Percentiles rank a stretch among this genome's conserved stretches.
Conservation (phyloP, 1,284 basidiomycete species). For the Fomitopsis palustris region DNA sequence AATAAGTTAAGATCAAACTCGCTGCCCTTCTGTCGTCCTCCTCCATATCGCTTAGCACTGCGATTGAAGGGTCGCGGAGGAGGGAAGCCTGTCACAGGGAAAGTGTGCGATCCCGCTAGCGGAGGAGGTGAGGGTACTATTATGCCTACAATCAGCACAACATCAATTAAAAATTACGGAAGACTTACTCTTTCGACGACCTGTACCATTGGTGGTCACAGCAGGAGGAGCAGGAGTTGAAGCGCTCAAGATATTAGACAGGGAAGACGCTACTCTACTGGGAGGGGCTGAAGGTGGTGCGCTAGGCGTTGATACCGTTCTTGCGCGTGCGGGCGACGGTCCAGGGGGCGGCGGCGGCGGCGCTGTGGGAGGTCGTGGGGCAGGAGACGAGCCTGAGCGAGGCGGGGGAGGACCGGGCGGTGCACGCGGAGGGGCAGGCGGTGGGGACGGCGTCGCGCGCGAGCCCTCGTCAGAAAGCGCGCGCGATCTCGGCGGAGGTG, state of each 20-base stretch:
- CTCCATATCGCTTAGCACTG: constrained; percentile 50
- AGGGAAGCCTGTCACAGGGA: constrained; percentile 71
- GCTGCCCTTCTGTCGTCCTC: constrained; percentile 62
- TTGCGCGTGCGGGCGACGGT: constrained; percentile 8
- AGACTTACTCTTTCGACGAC: constrained; percentile 51
- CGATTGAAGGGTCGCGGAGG: constrained; percentile 63
- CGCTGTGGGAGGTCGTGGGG: constrained; percentile 18
- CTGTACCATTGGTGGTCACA: constrained; percentile 23
- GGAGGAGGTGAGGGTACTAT: constrained; percentile 78
- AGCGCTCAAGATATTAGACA: constrained; percentile 9
- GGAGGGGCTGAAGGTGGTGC: constrained; percentile 17
- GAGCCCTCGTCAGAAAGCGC: constrained; percentile 19
- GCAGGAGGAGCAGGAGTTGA: constrained; percentile 10
- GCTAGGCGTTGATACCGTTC: constrained; percentile 18
- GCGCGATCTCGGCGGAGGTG: constrained; percentile 26
- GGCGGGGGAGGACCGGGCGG: constrained; percentile 32
- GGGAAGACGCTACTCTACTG: constrained; percentile 21
- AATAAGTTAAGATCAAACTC: constrained; percentile 60
- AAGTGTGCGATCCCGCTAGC: constrained; percentile 61
- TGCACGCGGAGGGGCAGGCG: constrained; percentile 13
- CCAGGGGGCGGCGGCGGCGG: constrained; percentile 19
- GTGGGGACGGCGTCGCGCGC: constrained; percentile 12
- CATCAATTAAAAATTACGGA: constrained; percentile 1
- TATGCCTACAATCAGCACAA: constrained; percentile 7
- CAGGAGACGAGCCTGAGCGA: constrained; percentile 32